These are phyloP conservation scores for Trametes meyenii DNA, from an alignment of 768 basidiomycete genomes.

Conservation along the genomic window DNA sequence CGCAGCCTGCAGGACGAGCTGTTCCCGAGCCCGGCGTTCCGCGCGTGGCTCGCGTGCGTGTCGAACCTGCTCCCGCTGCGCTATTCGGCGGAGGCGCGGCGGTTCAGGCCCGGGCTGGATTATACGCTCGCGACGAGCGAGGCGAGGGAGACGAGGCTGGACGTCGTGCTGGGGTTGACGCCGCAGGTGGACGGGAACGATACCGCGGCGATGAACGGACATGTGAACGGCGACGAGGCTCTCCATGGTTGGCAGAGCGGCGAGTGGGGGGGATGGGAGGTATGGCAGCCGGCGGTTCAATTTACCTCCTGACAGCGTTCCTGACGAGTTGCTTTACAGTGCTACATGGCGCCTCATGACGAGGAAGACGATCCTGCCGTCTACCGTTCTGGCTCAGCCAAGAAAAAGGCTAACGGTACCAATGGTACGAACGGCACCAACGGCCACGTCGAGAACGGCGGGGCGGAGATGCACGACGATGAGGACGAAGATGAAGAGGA, in stretches of 20 bases:
- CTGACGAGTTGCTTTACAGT: constrained; percentile 44
- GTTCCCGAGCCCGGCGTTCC: constrained; percentile 80
- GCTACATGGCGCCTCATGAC: constrained; percentile 94
- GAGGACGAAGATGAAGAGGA: constrained; percentile 48
- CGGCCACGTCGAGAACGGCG: constrained; percentile 25
- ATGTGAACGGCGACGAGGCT: constrained; percentile 29
- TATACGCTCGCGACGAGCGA: constrained; percentile 93
- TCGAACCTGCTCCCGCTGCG: constrained; percentile 72
- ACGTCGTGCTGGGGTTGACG: constrained; percentile 85
- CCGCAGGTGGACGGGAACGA: constrained; percentile 51
- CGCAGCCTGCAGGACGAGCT: constrained; percentile 75
- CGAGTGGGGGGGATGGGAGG: constrained; percentile 95
- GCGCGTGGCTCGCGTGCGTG: constrained; percentile 84
- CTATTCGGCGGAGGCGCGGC: constrained; percentile 75
- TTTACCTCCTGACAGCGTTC: constrained; percentile 11
- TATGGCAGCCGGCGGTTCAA: constrained; percentile 40
- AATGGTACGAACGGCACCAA: constrained; percentile 24
- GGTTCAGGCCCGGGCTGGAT: constrained; percentile 91
- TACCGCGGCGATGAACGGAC: constrained; percentile 21
- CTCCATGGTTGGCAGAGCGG: constrained; percentile 66
- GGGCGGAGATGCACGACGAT: constrained; percentile 20
- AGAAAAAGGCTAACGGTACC: constrained; percentile 19
- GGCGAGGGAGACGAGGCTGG: constrained; percentile 78
- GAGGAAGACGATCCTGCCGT: constrained; percentile 96
- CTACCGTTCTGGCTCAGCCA: constrained; percentile 60